These are phyloP conservation scores for Schizothecium vesticola DNA, from an alignment of 495 filamentous ascomycete species.

Conservation along the genomic window DNA sequence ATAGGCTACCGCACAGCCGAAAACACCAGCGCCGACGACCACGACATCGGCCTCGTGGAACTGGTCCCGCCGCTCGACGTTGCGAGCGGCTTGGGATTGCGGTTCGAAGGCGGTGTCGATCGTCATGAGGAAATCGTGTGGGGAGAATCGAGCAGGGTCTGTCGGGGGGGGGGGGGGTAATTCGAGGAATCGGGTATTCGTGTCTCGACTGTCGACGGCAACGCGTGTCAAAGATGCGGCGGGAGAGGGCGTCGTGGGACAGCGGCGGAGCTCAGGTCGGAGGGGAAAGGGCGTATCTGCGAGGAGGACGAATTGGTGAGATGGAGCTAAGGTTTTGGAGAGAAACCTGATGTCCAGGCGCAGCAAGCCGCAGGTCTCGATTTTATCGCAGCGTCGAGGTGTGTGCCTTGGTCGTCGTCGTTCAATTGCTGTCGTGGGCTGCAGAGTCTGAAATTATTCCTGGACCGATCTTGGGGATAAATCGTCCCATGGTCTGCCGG, in stretches of 20 bases:
- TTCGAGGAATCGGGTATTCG: neutral
- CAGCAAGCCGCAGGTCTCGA: neutral
- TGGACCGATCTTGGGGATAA: slow-evolving; percentile 6
- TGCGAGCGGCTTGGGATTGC: slow-evolving; percentile 29
- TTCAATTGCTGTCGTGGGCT: neutral
- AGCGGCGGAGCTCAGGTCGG: no score
- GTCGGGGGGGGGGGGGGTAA: neutral
- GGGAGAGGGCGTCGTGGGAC: no score
- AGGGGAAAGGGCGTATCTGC: neutral
- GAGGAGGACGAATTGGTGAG: neutral
- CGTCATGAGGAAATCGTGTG: neutral
- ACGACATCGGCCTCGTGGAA: slow-evolving; percentile 66
- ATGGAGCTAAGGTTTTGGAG: neutral
- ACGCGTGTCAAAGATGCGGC: neutral
- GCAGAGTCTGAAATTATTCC: slow-evolving; percentile 7
- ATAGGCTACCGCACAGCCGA: slow-evolving; percentile 82
- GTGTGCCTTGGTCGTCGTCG: neutral
- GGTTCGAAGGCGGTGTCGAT: neutral
- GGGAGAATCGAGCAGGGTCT: neutral
- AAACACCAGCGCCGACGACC: slow-evolving; percentile 83
- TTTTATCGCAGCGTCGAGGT: neutral
- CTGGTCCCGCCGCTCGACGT: slow-evolving; percentile 34
- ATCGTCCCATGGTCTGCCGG: slow-evolving; percentile 34
- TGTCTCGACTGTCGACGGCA: neutral
- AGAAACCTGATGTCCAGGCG: neutral